phyloP scores from a whole-genome alignment of 257 asterid species.

The Solanum piurae region DNA sequence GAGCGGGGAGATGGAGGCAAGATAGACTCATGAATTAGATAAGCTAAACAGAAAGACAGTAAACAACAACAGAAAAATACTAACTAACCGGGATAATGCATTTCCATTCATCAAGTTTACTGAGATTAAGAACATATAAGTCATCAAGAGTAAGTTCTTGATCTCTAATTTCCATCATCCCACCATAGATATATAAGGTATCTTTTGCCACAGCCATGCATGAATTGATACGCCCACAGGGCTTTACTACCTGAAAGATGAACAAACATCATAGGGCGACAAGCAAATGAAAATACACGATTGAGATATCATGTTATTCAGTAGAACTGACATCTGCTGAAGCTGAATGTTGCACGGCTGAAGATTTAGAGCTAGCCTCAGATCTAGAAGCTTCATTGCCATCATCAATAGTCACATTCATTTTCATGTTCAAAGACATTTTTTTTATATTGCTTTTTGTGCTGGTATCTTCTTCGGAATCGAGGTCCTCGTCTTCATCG shows the following conservation, averaged over 20 bases:
- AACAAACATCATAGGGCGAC: constrained; percentile 2
- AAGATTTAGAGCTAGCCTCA: constrained; percentile 28
- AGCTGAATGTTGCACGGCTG: constrained; percentile 51
- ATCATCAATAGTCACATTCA: constrained; percentile 26
- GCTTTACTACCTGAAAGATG: constrained; percentile 68
- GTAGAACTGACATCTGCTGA: constrained; percentile 58
- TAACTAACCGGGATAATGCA: constrained; percentile 72
- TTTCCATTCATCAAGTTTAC: constrained; percentile 96
- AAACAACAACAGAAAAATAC: not conserved
- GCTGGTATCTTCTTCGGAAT: constrained; percentile 31
- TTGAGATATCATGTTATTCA: not conserved
- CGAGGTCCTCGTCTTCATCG: constrained; percentile 49
- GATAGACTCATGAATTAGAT: not conserved
- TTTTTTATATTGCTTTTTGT: constrained; percentile 33
- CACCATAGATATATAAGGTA: constrained; percentile 78
- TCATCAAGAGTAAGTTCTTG: constrained; percentile 90
- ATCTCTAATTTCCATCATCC: constrained; percentile 94
- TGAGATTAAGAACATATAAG: constrained; percentile 76
- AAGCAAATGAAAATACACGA: constrained; percentile 1
- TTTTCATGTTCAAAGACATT: constrained; percentile 45
- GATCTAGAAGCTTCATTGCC: constrained; percentile 24
- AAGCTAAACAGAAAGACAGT: not conserved
- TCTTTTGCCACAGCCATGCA: constrained; percentile 86
- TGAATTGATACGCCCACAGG: constrained; percentile 93
- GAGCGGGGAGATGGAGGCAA: not conserved